Evolutionary conservation across 345 rosid species (phyloP).

Genomic region (Pelargonium nanum): DNA sequence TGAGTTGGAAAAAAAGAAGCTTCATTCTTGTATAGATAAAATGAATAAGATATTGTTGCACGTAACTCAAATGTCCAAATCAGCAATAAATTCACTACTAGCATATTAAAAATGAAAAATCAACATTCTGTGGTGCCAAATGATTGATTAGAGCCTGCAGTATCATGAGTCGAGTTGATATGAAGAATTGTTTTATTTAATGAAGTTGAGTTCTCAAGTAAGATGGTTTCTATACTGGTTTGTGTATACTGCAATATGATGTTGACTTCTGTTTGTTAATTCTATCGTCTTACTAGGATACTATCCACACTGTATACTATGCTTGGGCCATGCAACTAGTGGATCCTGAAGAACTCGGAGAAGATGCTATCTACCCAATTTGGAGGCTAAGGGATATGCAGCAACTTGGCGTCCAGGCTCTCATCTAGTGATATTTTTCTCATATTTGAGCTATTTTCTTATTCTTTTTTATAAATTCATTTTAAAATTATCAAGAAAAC

Average conservation of each 20-base stretch:
- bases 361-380: conserved; percentile 68
- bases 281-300: conserved; percentile 37
- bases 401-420: conserved; percentile 62
- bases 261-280: not conserved
- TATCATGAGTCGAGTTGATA: not conserved
- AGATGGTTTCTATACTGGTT: not conserved
- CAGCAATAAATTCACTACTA: no score
- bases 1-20: no score
- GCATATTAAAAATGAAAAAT: not conserved
- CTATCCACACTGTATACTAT: conserved; percentile 69
- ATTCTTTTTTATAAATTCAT: not conserved
- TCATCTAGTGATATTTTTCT: conserved; percentile 30
- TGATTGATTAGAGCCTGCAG: not conserved
- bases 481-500: not conserved
- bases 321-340: conserved; percentile 97
- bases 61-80: no score
- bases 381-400: conserved; percentile 84
- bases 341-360: conserved; percentile 78
- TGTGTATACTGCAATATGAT: not conserved
- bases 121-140: not conserved
- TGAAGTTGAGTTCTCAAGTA: not conserved
- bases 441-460: conserved; percentile 10
- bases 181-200: no score
- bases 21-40: no score
- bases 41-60: no score